A percentile compares a stretch with the other conserved stretches of the same genome.
phyloP scores from a whole-genome alignment of 768 basidiomycete species.

The Exsudoporus frostii region DNA sequence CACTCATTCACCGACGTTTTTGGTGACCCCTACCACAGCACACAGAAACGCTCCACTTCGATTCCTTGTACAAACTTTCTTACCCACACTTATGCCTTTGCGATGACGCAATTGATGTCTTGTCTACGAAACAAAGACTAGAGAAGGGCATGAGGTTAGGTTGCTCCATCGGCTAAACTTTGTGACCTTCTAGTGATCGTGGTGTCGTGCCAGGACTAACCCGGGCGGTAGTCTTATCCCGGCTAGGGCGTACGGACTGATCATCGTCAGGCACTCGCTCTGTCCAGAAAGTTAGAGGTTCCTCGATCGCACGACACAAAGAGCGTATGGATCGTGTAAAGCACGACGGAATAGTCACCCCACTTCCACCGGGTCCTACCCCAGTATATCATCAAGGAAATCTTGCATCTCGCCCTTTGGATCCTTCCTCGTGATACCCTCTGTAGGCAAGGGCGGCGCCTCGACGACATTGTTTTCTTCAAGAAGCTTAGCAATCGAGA shows the following conservation, averaged over 20 bases:
- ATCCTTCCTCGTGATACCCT: slow-evolving; percentile 31
- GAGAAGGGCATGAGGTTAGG: background rate
- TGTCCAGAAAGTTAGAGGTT: background rate
- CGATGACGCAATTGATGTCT: background rate
- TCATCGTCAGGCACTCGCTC: background rate
- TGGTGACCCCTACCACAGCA: slow-evolving; percentile 3
- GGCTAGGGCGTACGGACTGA: too few relatives aligned
- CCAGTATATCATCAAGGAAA: slow-evolving; percentile 65
- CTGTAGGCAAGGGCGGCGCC: slow-evolving; percentile 53
- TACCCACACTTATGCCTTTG: background rate
- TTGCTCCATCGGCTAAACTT: background rate
- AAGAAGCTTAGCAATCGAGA: background rate
- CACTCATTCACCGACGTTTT: background rate
- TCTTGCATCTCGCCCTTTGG: slow-evolving; percentile 65
- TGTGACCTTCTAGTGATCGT: background rate
- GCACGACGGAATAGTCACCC: background rate
- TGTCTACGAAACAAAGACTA: background rate
- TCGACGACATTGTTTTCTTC: slow-evolving; percentile 37
- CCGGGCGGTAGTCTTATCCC: too few relatives aligned
- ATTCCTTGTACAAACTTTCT: background rate
- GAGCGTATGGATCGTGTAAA: background rate
- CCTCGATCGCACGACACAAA: background rate
- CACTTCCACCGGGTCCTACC: slow-evolving; percentile 22
- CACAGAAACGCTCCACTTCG: background rate
- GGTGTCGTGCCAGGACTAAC: background rate